Percentiles rank a stretch among this genome's conserved stretches.
Conservation (phyloP, 257 asterid species). For the Capsicum baccatum region DNA sequence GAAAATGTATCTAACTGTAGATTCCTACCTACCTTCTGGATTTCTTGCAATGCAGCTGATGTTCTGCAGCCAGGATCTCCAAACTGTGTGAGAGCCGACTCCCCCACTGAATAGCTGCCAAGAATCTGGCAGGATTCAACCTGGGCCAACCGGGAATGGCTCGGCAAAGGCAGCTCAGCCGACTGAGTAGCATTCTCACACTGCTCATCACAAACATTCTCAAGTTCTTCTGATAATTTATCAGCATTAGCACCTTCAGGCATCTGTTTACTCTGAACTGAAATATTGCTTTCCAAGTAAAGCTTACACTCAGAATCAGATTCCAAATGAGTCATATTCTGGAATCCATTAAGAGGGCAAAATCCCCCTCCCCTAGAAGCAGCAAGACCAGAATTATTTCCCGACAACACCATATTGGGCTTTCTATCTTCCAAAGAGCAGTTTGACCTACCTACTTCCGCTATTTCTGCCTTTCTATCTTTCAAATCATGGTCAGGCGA, state of each 20-base stretch:
- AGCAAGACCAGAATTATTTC: slow-evolving; percentile 37
- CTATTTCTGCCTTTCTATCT: slow-evolving; percentile 22
- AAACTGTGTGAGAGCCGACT: slow-evolving; percentile 50
- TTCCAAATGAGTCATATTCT: slow-evolving; percentile 40
- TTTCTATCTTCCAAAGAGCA: slow-evolving; percentile 36
- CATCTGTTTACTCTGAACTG: slow-evolving; percentile 46
- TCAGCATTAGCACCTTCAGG: slow-evolving; percentile 40
- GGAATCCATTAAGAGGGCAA: slow-evolving; percentile 39
- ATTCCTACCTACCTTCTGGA: slow-evolving; percentile 44
- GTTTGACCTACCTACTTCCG: slow-evolving; percentile 39
- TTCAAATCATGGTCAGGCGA: slow-evolving; percentile 38
- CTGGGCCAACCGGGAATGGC: slow-evolving; percentile 44
- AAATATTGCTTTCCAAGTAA: slow-evolving; percentile 39
- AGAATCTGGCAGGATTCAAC: slow-evolving; percentile 55
- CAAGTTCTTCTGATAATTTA: slow-evolving; percentile 40
- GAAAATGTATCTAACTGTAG: slow-evolving; percentile 38
- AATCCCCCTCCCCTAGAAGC: background rate
- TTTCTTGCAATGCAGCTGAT: slow-evolving; percentile 41
- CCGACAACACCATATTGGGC: slow-evolving; percentile 35
- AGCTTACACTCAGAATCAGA: slow-evolving; percentile 42
- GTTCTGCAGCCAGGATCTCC: slow-evolving; percentile 48
- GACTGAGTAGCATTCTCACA: slow-evolving; percentile 38
- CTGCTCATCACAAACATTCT: slow-evolving; percentile 39
- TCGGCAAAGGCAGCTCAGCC: slow-evolving; percentile 48
- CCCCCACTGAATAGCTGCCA: slow-evolving; percentile 57